These are phyloP conservation scores for Mycena maculata DNA, from an alignment of 768 basidiomycete genomes.

Conservation along the genomic window DNA sequence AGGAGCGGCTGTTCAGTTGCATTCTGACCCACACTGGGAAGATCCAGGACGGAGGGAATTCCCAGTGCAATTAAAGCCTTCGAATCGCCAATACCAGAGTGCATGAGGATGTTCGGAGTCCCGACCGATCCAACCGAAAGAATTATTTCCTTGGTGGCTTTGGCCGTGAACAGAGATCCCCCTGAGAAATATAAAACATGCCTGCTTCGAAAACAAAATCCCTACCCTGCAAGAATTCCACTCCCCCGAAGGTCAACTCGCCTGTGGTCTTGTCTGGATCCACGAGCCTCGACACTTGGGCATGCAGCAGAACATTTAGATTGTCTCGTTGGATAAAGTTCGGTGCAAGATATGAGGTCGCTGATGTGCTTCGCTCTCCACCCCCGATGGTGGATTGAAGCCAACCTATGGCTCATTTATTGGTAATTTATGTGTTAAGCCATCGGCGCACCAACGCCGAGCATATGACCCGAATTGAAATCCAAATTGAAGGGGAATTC, in stretches of 20 bases:
- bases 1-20: constrained; percentile 21
- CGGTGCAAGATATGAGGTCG: constrained; percentile 44
- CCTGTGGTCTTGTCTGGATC: background rate
- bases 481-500: constrained; percentile 46
- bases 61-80: constrained; percentile 7
- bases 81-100: constrained; percentile 36
- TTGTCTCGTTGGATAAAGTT: constrained; percentile 40
- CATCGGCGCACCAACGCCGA: constrained; percentile 43
- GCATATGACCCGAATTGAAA: constrained; percentile 42
- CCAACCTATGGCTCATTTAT: too few species aligned
- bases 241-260: background rate
- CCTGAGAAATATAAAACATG: background rate
- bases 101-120: constrained; percentile 38
- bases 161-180: constrained; percentile 12
- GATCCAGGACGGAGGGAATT: constrained; percentile 18
- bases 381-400: constrained; percentile 38
- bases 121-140: constrained; percentile 47
- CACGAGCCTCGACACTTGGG: constrained; percentile 36
- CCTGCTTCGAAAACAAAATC: background rate
- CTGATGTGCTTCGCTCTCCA: constrained; percentile 44
- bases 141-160: constrained; percentile 46
- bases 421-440: too few species aligned
- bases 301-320: constrained; percentile 43
- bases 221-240: constrained; percentile 31
- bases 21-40: constrained; percentile 32